phyloP scores from a whole-genome alignment of 345 rosid genomes.

The Aethionema arabicum region DNA sequence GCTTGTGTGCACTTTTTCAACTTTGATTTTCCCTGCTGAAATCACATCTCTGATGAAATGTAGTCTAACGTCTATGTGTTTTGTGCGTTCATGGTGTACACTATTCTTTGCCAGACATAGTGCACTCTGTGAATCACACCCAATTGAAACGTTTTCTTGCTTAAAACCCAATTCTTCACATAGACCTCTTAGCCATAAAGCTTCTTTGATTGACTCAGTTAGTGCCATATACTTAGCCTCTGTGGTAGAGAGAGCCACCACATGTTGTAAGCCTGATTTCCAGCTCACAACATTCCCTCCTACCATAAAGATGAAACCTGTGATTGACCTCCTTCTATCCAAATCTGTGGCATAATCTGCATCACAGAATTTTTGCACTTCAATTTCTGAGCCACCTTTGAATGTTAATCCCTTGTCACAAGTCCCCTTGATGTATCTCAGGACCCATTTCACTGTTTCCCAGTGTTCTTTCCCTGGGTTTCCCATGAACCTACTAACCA shows the following conservation, averaged over 20 bases:
- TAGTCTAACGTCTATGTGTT: not conserved
- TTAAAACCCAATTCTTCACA: not conserved
- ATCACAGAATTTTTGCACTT: not conserved
- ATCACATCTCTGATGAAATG: too few relatives aligned
- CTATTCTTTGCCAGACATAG: too few relatives aligned
- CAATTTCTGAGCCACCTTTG: not conserved
- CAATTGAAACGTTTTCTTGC: not conserved
- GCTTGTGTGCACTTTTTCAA: too few relatives aligned
- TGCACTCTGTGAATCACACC: not conserved
- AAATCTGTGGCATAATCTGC: not conserved
- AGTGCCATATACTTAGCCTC: not conserved
- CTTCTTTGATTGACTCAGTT: not conserved
- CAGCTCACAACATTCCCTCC: not conserved
- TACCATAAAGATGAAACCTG: not conserved
- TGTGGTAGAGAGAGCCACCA: not conserved
- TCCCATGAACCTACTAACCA: not conserved
- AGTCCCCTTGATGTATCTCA: not conserved
- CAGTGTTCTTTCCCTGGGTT: not conserved
- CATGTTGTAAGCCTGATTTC: not conserved
- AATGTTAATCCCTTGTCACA: too few relatives aligned
- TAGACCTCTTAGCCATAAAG: not conserved
- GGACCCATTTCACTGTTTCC: not conserved
- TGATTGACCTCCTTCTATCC: not conserved
- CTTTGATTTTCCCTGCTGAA: too few relatives aligned
- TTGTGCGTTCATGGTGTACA: not conserved